Evolutionary conservation across 192 early-diverging fungal genomes (phyloP), one percentile per base, ranked within the genome.

Genomic region (Coemansia sp.): DNA sequence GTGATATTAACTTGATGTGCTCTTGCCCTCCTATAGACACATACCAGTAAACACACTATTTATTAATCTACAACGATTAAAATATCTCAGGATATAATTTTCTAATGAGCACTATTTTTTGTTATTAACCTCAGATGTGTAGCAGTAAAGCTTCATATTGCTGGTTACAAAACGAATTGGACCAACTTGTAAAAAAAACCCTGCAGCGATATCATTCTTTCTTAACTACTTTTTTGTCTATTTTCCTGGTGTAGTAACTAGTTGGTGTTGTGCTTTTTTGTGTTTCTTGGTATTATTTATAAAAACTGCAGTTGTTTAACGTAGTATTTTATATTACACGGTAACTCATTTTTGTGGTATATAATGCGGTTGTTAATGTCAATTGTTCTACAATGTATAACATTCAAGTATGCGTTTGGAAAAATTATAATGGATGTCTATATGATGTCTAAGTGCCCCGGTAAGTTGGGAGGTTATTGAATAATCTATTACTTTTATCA

Each of bases 1-100:
- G 97, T 33, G 97, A 99, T 71, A 82, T 90, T 30, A 94, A 97
- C 85, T 84, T 99, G 72, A 78, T 94, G 64, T 98, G 97, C 85
- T 92, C 93, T 57, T 98, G 97, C 77, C 97, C 97, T 57, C 93
- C 95, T 1, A 88, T 95, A 68, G 90, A 92, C 60, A 90, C 91
- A 67, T 93, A 91, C 62, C 66, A 83, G 67, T 83, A 72, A 51
- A 50, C 8, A 22, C 36, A 7, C 0, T 32, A 58, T 46, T 17
- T 14, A 17, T 14, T 46, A 46, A 46, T 46, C 17, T 17, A 46
- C 17, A 14, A 14, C 39, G 39, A 10, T 46, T 46, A 46, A 17
- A 46, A 46, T 10, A 14, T 17, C 17, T 10, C 39, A 46, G 39
- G 3, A 1, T 17, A 17, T 46, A 46, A 46, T 17, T 4, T 10